Base-by-base conservation (phyloP, 2,329 filamentous ascomycete species). In the Neofusicoccum laricinum region DNA sequence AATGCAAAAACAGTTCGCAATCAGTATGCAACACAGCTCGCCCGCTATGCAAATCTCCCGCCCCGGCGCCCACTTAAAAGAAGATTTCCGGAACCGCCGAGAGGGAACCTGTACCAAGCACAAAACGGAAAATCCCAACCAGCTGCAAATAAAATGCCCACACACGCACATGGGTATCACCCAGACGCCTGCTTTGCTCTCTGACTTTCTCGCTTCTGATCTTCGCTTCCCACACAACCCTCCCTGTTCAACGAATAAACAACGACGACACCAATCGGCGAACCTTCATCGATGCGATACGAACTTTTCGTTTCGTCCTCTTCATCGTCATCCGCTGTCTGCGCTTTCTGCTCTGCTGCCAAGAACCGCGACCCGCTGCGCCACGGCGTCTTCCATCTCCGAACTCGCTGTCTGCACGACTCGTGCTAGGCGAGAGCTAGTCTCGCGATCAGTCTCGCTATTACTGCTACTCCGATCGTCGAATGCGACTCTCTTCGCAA, bases 161-260 rank as follows among this genome's bases (percentile, higher is more conserved):
- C 40, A 59, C 55, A 59, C 55, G 55, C 55, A 59, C 25, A 59
- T 46, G 45, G 58, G 58, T 61, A 61, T 61, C 58, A 61, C 58
- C 58, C 58, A 61, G 46, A 61, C 58, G 58, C 58, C 58, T 61
- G 58, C 45, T 61, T 36, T 41, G 58, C 58, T 41, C 25, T 50
- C 30, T 14, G 32, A 12, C 10, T 61, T 10, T 19, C 25, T 57
- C 51, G 19, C 12, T 43, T 19, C 19, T 10, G 12, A 14, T 14
- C 38, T 41, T 8, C 32, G 4, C 17, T 48, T 34, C n/a, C 41
- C 32, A 8, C 32, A 15, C 2, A 46, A 30, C 5, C n/a, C 41
- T 11, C 5, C 2, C 25, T 15, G 30, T 38, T 25, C 30, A 19
- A 40, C 45, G 19, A 48, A 11, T 6, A 5, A 10, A 11, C 8